Conservation (phyloP, 768 basidiomycete genomes). For the Obba rivulosa region DNA sequence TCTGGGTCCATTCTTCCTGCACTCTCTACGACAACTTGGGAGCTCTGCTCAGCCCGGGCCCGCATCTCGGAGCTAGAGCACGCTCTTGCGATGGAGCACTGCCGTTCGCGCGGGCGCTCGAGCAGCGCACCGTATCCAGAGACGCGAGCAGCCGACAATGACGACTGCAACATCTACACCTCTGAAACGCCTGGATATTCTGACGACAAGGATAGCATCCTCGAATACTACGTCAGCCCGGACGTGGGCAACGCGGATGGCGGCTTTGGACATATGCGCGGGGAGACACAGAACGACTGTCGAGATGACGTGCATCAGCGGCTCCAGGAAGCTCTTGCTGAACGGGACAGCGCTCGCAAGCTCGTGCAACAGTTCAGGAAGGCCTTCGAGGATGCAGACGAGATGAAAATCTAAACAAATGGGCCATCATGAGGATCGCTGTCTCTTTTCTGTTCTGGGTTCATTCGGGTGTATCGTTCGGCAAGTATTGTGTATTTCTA, state of each 20-base stretch:
- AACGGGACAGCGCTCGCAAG: not conserved
- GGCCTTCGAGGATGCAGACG: not conserved
- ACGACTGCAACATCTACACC: not conserved
- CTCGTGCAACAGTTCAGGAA: not conserved
- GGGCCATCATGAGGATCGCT: not conserved
- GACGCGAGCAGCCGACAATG: no score
- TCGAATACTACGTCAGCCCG: not conserved
- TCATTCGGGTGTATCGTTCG: not conserved
- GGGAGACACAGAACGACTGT: not conserved
- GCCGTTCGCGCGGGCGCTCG: no score
- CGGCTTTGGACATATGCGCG: no score
- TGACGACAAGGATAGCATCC: not conserved
- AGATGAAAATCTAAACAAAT: no score
- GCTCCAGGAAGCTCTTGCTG: not conserved
- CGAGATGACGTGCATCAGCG: not conserved
- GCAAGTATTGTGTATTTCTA: not conserved
- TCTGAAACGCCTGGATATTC: not conserved
- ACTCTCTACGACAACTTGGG: not conserved
- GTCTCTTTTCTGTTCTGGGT: not conserved
- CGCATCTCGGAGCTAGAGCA: conserved; percentile 3
- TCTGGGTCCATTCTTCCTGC: not conserved
- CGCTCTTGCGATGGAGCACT: not conserved
- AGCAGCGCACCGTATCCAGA: not conserved
- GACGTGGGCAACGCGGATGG: not conserved
- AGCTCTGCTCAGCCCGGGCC: not conserved